phyloP scores from a whole-genome alignment of 2,329 filamentous ascomycete species.

The Lithohypha guttulata region DNA sequence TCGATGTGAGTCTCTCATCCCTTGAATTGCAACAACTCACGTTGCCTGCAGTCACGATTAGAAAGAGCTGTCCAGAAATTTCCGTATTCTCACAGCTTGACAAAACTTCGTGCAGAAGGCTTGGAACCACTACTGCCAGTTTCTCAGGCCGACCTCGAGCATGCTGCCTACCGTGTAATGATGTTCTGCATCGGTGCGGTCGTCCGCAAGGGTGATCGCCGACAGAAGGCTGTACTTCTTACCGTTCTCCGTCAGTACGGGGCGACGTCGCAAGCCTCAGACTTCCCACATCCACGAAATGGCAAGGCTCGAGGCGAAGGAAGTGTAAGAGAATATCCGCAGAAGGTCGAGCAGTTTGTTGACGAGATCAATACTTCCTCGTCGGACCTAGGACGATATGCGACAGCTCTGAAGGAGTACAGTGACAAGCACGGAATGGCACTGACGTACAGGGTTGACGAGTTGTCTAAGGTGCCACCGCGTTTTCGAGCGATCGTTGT shows the following conservation, averaged over 20 bases:
- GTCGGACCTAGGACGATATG: background rate
- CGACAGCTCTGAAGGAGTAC: constrained; percentile 1
- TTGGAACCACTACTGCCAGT: constrained; percentile 1
- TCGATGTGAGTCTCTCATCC: constrained; percentile 1
- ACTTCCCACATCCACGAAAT: background rate
- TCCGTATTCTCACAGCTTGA: constrained; percentile 1
- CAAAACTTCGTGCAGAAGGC: background rate
- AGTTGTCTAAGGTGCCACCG: background rate
- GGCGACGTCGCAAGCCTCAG: background rate
- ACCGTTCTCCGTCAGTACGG: background rate
- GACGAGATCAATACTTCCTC: background rate
- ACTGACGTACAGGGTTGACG: background rate
- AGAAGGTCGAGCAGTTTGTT: constrained; percentile 2
- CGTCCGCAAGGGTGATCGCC: constrained; percentile 1
- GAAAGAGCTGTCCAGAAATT: background rate
- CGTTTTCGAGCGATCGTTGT: background rate
- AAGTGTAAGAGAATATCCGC: background rate
- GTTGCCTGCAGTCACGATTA: background rate
- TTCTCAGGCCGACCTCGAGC: background rate
- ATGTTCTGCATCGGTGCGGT: constrained; percentile 1
- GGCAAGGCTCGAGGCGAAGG: background rate
- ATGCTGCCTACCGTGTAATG: background rate
- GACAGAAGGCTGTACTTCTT: background rate
- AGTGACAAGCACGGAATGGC: background rate
- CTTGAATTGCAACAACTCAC: background rate